Conservation (phyloP, 2,329 filamentous ascomycete genomes). For the Aureobasidium sp. region DNA sequence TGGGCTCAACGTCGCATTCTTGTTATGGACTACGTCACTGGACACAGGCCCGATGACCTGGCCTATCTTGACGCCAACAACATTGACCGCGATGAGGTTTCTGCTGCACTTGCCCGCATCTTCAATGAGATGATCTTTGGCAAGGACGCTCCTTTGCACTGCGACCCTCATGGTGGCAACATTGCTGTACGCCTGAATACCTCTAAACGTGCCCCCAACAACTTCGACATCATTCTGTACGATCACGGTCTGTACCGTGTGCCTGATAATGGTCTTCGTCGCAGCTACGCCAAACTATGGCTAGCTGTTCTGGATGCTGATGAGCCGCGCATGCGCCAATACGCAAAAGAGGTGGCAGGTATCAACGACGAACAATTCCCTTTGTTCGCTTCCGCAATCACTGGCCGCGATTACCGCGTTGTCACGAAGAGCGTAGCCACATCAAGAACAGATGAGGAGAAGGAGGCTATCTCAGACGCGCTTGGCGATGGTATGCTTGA, state of each 20-base stretch:
- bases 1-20: conserved; percentile 85
- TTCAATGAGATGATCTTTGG: conserved; percentile 99
- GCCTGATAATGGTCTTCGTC: conserved; percentile 68
- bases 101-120: conserved; percentile 77
- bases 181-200: conserved; percentile 79
- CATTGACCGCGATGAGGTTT: conserved; percentile 93
- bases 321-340: conserved; percentile 75
- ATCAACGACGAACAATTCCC: conserved; percentile 86
- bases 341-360: conserved; percentile 80
- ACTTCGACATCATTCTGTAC: conserved; percentile 94
- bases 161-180: conserved; percentile 94
- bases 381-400: conserved; percentile 92
- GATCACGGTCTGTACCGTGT: conserved; percentile 95
- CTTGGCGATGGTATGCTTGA: conserved; percentile 82
- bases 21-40: conserved; percentile 90
- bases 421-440: conserved; percentile 52
- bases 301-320: conserved; percentile 89
- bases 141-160: conserved; percentile 78
- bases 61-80: conserved; percentile 73
- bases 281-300: conserved; percentile 95
- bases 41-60: conserved; percentile 80
- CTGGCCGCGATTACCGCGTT: conserved; percentile 79
- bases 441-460: conserved; percentile 64
- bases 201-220: conserved; percentile 48
- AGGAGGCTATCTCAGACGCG: conserved; percentile 74